These are phyloP conservation scores for Juncus effusus DNA, from an alignment of 176 grass and related monocot species.

Conservation along the genomic window DNA sequence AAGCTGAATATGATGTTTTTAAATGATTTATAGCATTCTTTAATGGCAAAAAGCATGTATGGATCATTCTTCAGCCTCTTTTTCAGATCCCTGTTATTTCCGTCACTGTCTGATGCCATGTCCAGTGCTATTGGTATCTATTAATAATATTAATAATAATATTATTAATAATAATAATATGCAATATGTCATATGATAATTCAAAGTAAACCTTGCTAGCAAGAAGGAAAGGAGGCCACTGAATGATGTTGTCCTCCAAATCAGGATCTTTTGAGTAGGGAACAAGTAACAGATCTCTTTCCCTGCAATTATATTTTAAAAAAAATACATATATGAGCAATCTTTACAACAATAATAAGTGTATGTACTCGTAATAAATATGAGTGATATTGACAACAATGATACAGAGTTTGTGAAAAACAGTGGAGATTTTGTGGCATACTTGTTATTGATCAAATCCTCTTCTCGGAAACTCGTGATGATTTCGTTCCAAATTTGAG, in stretches of 20 bases:
- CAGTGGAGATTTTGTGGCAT: background rate
- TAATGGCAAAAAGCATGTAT: constrained; percentile 79
- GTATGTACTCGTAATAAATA: background rate
- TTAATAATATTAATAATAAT: constrained; percentile 30
- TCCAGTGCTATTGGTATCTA: constrained; percentile 97
- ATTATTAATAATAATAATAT: background rate
- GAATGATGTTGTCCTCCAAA: constrained; percentile 48
- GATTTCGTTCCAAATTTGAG: constrained; percentile 97
- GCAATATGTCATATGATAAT: background rate
- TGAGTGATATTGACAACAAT: background rate
- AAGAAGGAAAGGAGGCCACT: constrained; percentile 98
- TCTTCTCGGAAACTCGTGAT: constrained; percentile 85
- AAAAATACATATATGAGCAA: background rate
- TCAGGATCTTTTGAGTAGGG: constrained; percentile 90
- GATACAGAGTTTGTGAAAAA: background rate
- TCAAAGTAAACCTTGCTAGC: constrained; percentile 72
- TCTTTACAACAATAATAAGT: background rate
- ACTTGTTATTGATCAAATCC: constrained; percentile 89
- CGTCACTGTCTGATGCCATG: constrained; percentile 87
- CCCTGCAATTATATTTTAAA: constrained; percentile 38
- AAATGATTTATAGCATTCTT: constrained; percentile 87
- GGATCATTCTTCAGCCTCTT: constrained; percentile 66
- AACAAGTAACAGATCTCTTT: constrained; percentile 93
- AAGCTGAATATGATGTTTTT: constrained; percentile 84
- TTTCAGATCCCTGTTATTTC: constrained; percentile 74